phyloP scores from a whole-genome alignment of 2,329 filamentous ascomycete genomes.

The Talaromyces sp. region DNA sequence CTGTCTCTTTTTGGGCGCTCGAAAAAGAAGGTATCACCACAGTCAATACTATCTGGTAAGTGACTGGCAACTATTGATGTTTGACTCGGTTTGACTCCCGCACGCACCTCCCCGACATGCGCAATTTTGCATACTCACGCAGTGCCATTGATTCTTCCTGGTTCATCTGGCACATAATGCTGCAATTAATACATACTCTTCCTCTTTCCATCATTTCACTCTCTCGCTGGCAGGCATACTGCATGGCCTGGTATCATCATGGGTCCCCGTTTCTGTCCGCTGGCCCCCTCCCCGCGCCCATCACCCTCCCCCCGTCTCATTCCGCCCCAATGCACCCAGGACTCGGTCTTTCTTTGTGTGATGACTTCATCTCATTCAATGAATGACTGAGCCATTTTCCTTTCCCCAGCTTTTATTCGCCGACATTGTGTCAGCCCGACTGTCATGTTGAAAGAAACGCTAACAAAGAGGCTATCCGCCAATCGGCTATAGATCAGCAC shows the following conservation, averaged over 20 bases:
- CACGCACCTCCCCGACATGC: conserved; percentile 13
- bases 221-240: not conserved
- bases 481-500: conserved; percentile 5
- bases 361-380: conserved; percentile 9
- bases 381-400: not conserved
- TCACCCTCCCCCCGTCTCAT: conserved; percentile 16
- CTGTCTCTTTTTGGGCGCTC: conserved; percentile 39
- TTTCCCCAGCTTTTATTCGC: not conserved
- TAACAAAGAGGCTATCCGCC: conserved; percentile 13
- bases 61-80: conserved; percentile 7
- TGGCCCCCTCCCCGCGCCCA: conserved; percentile 16
- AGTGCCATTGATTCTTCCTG: not conserved
- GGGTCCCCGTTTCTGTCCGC: conserved; percentile 19
- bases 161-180: not conserved
- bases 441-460: not conserved
- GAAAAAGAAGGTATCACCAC: conserved; percentile 32
- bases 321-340: conserved; percentile 18
- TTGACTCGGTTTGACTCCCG: conserved; percentile 8
- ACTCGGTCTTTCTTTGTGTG: conserved; percentile 10
- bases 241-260: conserved; percentile 16
- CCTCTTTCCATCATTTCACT: not conserved
- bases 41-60: conserved; percentile 28
- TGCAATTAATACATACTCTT: not conserved
- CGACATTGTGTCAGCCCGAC: not conserved
- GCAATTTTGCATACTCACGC: conserved; percentile 11